A percentile compares a stretch with the other conserved stretches of the same genome.
phyloP scores from a whole-genome alignment of 495 filamentous ascomycete genomes.

The Tuber indicum region DNA sequence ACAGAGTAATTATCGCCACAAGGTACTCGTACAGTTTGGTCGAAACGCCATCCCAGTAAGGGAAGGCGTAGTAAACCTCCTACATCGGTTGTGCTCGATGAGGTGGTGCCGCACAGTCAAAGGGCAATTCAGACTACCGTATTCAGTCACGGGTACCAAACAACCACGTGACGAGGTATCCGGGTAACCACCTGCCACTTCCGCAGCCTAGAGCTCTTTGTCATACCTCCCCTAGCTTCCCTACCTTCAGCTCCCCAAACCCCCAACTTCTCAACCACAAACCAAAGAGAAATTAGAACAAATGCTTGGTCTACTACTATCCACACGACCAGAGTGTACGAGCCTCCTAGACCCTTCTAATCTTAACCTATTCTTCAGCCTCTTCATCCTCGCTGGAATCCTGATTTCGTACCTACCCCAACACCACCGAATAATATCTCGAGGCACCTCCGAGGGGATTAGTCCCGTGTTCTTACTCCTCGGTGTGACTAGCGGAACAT shows the following conservation, averaged over 20 bases:
- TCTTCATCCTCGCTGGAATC: constrained; percentile 79
- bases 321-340: constrained; percentile 18
- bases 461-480: constrained; percentile 91
- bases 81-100: no score
- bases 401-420: constrained; percentile 86
- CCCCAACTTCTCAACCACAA: neutral
- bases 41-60: no score
- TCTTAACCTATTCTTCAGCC: constrained; percentile 39
- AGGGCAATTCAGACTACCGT: no score
- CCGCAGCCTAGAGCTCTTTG: no score
- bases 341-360: constrained; percentile 37
- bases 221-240: no score
- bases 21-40: no score
- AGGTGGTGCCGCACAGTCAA: no score
- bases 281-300: neutral
- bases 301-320: neutral
- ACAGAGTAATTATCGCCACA: no score
- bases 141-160: no score
- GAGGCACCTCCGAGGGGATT: constrained; percentile 88
- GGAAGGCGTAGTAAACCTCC: no score
- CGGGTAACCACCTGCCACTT: no score
- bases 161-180: no score
- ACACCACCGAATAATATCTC: constrained; percentile 79
- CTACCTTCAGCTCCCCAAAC: neutral
- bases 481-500: constrained; percentile 79